These are phyloP conservation scores for Xylariaceae sp. DNA, from an alignment of 2,329 filamentous ascomycete species.

Conservation along the genomic window DNA sequence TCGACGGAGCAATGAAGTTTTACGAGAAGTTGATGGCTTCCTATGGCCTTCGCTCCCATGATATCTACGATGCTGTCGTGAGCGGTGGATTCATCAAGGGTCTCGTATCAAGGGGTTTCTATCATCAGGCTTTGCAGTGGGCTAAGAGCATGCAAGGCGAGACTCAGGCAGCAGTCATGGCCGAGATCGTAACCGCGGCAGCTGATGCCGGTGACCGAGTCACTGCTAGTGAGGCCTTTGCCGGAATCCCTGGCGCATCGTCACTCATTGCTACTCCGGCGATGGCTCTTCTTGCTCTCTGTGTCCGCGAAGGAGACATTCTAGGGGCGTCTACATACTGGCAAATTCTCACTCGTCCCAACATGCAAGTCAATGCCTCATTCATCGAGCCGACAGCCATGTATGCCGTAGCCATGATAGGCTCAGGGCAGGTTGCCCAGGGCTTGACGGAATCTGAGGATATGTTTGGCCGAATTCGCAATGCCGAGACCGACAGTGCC, in stretches of 20 bases:
- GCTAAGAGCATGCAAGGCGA: conserved; percentile 59
- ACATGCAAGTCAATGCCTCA: conserved; percentile 53
- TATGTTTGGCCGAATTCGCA: conserved; percentile 82
- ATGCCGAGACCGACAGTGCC: conserved; percentile 49
- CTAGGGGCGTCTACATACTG: conserved; percentile 74
- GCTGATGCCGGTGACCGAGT: conserved; percentile 71
- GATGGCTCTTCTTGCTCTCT: conserved; percentile 79
- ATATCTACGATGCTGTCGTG: conserved; percentile 67
- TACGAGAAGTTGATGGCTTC: conserved; percentile 69
- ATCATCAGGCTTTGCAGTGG: conserved; percentile 68
- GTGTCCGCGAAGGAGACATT: conserved; percentile 76
- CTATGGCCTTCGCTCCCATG: conserved; percentile 52
- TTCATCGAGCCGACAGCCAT: conserved; percentile 86
- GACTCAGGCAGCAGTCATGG: conserved; percentile 59
- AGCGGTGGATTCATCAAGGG: conserved; percentile 73
- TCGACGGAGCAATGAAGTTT: conserved; percentile 78
- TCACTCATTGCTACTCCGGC: conserved; percentile 53
- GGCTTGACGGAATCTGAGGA: conserved; percentile 72
- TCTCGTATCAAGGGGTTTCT: conserved; percentile 64
- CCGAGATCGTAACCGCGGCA: conserved; percentile 67
- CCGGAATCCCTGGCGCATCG: conserved; percentile 49
- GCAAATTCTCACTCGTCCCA: conserved; percentile 62
- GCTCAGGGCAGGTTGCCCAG: conserved; percentile 77
- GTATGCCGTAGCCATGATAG: conserved; percentile 84
- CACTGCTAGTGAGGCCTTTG: conserved; percentile 63